Base-by-base conservation (phyloP, 257 asterid species). In the Ligustrum vulgare region DNA sequence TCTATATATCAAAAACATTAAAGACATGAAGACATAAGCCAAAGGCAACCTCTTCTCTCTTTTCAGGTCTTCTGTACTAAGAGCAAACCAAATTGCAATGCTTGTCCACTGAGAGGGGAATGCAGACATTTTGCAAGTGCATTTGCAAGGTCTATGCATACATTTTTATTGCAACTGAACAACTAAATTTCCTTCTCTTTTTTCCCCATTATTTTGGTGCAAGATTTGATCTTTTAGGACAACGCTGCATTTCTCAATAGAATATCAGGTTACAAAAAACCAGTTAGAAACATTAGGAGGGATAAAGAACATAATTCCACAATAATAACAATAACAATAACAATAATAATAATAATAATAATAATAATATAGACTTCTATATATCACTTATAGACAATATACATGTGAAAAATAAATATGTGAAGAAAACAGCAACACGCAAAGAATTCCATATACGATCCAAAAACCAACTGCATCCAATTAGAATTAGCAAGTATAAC, bases 81-180 rank as follows among this genome's bases (percentile, higher is more conserved):
- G 86, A 77, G 82, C 84, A 91, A 80, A 51, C 98, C 97, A 69
- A 93, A 89, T 72, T 93, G 98, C 84, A 84, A 89, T 79, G 94
- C 91, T 56, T 93, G 93, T 80, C 98, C 97, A 10, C 84, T 91
- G 94, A 89, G 88, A 83, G 93, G 83, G 62, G 94, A 90, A 75
- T 93, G 98, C 82, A 86, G 87, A 80, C 97, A 93, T 79, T 91
- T 83, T 41, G 92, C 98, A 1, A 91, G 94, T 72, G 91, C 93
- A 67, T 87, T 84, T 78, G 91, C 94, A 75, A 87, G 98, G 97
- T 93, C 41, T 69, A 72, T 72, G 64, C 79, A 56, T 76, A 62
- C 28, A 68, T 68, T 25, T 35, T 73, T 74, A 58, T 32, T 37
- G 74, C 71, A 56, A 28, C 45, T 11, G 62, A 63, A 64, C 43